Percentiles rank a stretch among this genome's conserved stretches.
Evolutionary conservation across 2,329 filamentous ascomycete genomes (phyloP).

Genomic region (Talaromyces sp.): DNA sequence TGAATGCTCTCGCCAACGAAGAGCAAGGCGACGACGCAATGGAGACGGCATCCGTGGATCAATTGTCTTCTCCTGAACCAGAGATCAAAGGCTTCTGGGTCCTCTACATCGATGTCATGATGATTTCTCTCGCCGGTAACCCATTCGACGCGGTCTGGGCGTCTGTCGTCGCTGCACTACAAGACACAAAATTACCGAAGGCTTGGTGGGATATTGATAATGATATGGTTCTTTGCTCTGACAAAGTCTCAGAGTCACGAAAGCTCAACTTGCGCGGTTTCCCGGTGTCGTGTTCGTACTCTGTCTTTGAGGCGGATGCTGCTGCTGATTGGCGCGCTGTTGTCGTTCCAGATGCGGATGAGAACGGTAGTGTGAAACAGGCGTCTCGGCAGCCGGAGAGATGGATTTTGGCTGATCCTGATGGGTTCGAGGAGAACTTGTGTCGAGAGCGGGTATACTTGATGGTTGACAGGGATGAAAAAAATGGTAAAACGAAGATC

Average conservation of each 20-base stretch:
- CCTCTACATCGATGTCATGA: slow-evolving; percentile 91
- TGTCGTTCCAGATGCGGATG: slow-evolving; percentile 37
- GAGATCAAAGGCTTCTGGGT: slow-evolving; percentile 86
- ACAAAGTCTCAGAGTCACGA: slow-evolving; percentile 52
- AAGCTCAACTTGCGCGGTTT: slow-evolving; percentile 61
- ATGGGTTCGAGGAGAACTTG: slow-evolving; percentile 81
- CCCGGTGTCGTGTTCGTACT: slow-evolving; percentile 74
- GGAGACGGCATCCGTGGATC: slow-evolving; percentile 37
- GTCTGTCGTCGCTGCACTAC: slow-evolving; percentile 74
- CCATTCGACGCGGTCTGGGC: slow-evolving; percentile 90
- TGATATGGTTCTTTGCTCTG: slow-evolving; percentile 74
- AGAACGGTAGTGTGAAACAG: slow-evolving; percentile 47
- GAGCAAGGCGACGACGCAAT: slow-evolving; percentile 45
- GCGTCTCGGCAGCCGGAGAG: slow-evolving; percentile 31
- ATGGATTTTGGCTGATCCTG: slow-evolving; percentile 85
- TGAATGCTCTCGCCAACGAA: slow-evolving; percentile 32
- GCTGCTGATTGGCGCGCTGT: slow-evolving; percentile 38
- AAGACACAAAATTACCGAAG: slow-evolving; percentile 70
- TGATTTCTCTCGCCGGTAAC: slow-evolving; percentile 89
- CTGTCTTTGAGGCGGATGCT: slow-evolving; percentile 66
- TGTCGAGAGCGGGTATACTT: slow-evolving; percentile 81
- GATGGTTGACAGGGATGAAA: slow-evolving; percentile 61
- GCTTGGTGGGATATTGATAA: slow-evolving; percentile 82
- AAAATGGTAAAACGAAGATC: slow-evolving; percentile 51
- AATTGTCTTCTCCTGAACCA: slow-evolving; percentile 26